Base-by-base conservation (phyloP, 2,329 filamentous ascomycete species). In the Penicillium crustosum region DNA sequence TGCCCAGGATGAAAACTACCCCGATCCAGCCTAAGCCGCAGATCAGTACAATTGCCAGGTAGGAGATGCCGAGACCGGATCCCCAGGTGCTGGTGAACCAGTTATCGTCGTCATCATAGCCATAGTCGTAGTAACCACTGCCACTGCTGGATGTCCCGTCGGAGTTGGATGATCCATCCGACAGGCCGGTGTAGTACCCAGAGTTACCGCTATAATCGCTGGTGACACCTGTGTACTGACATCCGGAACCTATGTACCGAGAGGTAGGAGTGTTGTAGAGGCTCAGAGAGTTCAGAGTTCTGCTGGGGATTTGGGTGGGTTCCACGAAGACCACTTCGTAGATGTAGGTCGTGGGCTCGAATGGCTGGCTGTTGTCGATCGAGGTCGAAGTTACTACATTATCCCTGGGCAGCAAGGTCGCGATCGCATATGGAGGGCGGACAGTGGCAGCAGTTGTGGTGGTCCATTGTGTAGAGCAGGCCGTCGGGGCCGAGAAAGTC, bases 391-490 rank as follows among this genome's bases (percentile, higher is more conserved):
- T 68, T 6, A 56, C 58, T 15, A 59, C 61, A 9, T 65, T 58
- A 3, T 68, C 69, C 25, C 41, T 59, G 1, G 68, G 68, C 0
- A 72, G 50, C 4, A 64, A 56, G 17, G 51, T 38, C 25, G 53
- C 39, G 10, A 72, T 44, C 2, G 29, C 31, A 7, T 29, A 9
- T 4, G 68, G 68, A 4, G 65, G 65, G n/a, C n/a, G 35, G 17
- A 72, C 50, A 2, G 45, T 17, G 2, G 59, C 68, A 0, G 64
- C 55, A 3, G 67, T 67, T 6, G 70, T 70, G 8, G 62, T 61
- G 0, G 67, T 67, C 65, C 66, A 72, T 39, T 67, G 61, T 2
- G 69, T 63, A 19, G 66, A 67, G 60, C 70, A 73, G 43, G 49
- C 61, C 0, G 70, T 66, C 4, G 70, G 66, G 1, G 70, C 70